Evolutionary conservation across 2,329 filamentous ascomycete species (phyloP), one percentile per base, ranked within the genome.

Genomic region (Didymella keratinophila): DNA sequence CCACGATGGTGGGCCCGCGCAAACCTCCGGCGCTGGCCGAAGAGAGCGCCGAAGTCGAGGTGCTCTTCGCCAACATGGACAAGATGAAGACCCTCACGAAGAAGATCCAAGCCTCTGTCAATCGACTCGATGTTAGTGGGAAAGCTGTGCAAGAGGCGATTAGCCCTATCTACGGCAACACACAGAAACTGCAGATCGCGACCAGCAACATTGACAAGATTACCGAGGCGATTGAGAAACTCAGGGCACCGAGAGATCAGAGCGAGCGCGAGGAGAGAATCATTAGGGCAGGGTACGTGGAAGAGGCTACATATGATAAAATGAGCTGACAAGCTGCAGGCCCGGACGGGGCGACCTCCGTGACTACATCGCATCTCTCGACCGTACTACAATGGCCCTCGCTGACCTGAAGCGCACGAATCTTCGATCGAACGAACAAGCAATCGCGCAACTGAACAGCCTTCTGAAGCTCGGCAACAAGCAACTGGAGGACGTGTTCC

Each of bases 21-120:
- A 85, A 84, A 75, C 81, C 81, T 53, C 48, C 64, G 12, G 83
- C 84, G 36, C 85, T 85, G 73, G 85, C 85, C 34, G 87, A 89
- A 78, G 87, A 89, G 79, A 86, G 85, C 72, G 87, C 87, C 7
- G 87, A 89, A 76, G 87, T 89, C 41, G 86, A 89, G 75, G 86
- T 89, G 52, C 77, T 89, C 23, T 85, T 84, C 65, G 86, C 87
- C 55, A 87, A 87, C 66, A 87, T 98, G 62, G 92, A 96, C 69
- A 98, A 97, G 84, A 96, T 96, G 68, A 90, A 93, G 60, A 87
- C 92, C 72, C 85, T 98, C 75, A 97, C 93, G 30, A 97, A 95
- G 81, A 97, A 96, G 82, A 97, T 99, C 55, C 91, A 96, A 78
- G 89, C 91, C 27, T 96, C 92, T 50, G 84, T 97, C 66, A 86